A percentile compares a stretch with the other conserved stretches of the same genome.
Conservation (phyloP, 2,329 filamentous ascomycete species). For the Xylariaceae sp. region DNA sequence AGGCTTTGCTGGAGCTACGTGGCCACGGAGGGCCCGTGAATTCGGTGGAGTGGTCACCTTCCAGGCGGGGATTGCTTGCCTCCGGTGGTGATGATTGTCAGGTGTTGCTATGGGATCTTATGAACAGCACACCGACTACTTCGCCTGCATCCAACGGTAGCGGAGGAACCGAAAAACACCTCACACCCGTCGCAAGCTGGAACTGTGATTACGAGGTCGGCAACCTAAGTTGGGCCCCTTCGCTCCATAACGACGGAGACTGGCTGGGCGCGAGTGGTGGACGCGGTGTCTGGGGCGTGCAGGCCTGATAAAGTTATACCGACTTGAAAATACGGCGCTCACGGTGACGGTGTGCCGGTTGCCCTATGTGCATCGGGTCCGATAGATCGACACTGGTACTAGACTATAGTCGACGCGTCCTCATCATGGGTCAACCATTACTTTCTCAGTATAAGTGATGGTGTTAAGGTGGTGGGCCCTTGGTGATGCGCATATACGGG, state of each 20-base stretch:
- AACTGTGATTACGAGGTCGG: constrained; percentile 81
- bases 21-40: constrained; percentile 83
- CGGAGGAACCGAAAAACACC: constrained; percentile 50
- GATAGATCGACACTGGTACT: not conserved
- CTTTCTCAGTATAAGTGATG: not conserved
- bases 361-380: not conserved
- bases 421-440: not conserved
- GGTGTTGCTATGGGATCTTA: constrained; percentile 88
- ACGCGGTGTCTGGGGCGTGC: constrained; percentile 73
- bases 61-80: constrained; percentile 78
- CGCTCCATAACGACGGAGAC: constrained; percentile 64
- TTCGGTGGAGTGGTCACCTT: constrained; percentile 92
- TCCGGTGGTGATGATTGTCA: constrained; percentile 89
- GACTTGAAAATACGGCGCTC: not conserved
- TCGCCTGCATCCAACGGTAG: constrained; percentile 45
- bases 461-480: not conserved
- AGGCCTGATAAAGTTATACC: constrained; percentile 23
- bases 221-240: constrained; percentile 80
- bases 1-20: constrained; percentile 86
- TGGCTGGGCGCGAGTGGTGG: constrained; percentile 81
- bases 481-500: not conserved
- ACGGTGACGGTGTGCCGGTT: not conserved
- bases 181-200: constrained; percentile 70
- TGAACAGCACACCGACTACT: constrained; percentile 55
- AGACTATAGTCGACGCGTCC: not conserved